Evolutionary conservation across 2,329 filamentous ascomycete genomes (phyloP).

Genomic region (Colletotrichum kahawae): DNA sequence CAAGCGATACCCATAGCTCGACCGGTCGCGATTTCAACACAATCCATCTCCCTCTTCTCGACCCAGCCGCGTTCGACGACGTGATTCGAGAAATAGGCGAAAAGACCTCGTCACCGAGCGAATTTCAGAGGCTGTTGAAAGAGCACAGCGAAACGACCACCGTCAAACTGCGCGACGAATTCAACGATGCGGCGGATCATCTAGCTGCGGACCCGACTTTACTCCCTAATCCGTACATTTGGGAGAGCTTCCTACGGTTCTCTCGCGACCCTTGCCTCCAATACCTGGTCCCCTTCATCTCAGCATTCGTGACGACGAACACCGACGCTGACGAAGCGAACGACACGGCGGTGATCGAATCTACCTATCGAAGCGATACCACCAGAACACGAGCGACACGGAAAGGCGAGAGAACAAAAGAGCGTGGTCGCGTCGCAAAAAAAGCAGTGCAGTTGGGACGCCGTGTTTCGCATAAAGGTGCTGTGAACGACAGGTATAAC

Average conservation of each 20-base stretch:
- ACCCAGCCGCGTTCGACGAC: neutral
- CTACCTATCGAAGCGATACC: neutral
- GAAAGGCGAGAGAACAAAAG: neutral
- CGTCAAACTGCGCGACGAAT: neutral
- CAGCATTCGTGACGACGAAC: neutral
- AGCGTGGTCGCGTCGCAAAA: neutral
- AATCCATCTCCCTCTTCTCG: neutral
- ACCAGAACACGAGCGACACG: neutral
- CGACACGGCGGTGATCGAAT: neutral
- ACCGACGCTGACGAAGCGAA: neutral
- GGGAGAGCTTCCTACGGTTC: neutral
- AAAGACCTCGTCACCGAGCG: neutral
- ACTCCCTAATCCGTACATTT: neutral
- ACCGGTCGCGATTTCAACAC: neutral
- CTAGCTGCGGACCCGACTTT: neutral
- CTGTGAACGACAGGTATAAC: neutral
- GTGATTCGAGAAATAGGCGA: neutral
- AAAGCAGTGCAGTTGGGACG: neutral
- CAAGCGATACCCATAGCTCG: neutral
- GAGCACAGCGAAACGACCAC: neutral
- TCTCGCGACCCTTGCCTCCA: neutral
- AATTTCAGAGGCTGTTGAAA: neutral
- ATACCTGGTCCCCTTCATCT: neutral
- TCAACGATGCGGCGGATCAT: neutral
- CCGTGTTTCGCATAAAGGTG: neutral